Percentiles rank a stretch among this genome's conserved stretches.
Evolutionary conservation across 2,329 filamentous ascomycete genomes (phyloP).

Genomic region (Fusarium sp.): DNA sequence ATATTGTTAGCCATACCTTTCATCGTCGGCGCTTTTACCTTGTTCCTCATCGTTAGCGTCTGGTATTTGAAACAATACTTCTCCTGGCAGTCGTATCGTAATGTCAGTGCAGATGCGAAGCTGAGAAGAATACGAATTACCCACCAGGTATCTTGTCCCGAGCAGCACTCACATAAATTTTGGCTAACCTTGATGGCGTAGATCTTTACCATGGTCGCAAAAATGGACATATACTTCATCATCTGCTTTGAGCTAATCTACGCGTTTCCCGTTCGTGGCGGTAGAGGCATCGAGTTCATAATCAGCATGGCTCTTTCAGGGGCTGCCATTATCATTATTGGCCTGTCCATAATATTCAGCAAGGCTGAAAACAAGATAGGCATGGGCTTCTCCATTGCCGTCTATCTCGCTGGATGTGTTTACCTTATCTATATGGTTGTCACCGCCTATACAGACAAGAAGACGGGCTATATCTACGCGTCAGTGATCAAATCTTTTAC

Average conservation of each 20-base stretch:
- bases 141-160: background rate
- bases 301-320: constrained; percentile 4
- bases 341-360: background rate
- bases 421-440: background rate
- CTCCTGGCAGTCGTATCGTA: constrained; percentile 21
- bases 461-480: rapidly evolving
- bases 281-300: background rate
- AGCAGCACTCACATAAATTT: too few relatives aligned
- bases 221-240: constrained; percentile 6
- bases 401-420: background rate
- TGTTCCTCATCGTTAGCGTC: background rate
- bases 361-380: constrained; percentile 9
- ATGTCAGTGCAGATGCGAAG: constrained; percentile 10
- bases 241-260: background rate
- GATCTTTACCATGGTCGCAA: constrained; percentile 24
- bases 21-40: background rate
- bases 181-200: background rate
- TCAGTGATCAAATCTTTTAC: background rate
- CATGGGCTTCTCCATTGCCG: background rate
- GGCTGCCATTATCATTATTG: background rate
- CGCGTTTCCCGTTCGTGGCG: background rate
- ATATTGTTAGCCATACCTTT: background rate
- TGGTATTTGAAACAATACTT: constrained; percentile 21
- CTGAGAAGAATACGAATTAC: constrained; percentile 14
- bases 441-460: background rate